phyloP scores from a whole-genome alignment of 2,329 filamentous ascomycete species.

The Kalmusia sp. region DNA sequence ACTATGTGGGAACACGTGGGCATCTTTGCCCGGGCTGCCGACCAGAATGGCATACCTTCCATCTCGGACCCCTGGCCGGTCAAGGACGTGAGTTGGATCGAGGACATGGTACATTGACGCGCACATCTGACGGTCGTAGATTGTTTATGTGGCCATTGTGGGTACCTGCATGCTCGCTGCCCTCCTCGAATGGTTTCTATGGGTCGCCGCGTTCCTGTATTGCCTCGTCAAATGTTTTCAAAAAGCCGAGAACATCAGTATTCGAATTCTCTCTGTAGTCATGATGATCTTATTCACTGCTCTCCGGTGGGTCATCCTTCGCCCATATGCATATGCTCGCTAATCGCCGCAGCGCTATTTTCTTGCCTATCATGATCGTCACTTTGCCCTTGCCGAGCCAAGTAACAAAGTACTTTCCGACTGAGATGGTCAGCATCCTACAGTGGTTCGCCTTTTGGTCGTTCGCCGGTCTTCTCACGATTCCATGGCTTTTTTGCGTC shows the following conservation, averaged over 20 bases:
- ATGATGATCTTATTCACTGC: slow-evolving; percentile 77
- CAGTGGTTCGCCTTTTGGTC: slow-evolving; percentile 98
- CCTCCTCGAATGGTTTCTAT: slow-evolving; percentile 90
- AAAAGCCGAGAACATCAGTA: slow-evolving; percentile 89
- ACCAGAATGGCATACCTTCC: slow-evolving; percentile 35
- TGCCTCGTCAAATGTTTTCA: slow-evolving; percentile 86
- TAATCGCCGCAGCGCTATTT: slow-evolving; percentile 69
- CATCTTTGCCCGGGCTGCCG: slow-evolving; percentile 34
- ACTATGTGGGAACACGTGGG: slow-evolving; percentile 36
- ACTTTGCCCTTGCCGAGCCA: slow-evolving; percentile 82
- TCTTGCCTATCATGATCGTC: slow-evolving; percentile 92
- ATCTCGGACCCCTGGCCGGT: slow-evolving; percentile 48
- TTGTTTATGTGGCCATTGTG: slow-evolving; percentile 83
- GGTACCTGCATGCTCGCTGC: slow-evolving; percentile 84
- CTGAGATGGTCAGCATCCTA: slow-evolving; percentile 70
- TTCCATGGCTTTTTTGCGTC: slow-evolving; percentile 93
- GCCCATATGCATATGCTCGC: neutral
- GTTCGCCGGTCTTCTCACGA: slow-evolving; percentile 81
- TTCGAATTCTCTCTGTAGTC: slow-evolving; percentile 76
- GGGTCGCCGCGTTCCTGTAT: slow-evolving; percentile 92
- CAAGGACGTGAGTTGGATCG: slow-evolving; percentile 48
- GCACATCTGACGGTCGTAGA: slow-evolving; percentile 59
- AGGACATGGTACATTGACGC: neutral
- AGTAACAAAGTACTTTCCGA: slow-evolving; percentile 76
- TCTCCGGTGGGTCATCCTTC: slow-evolving; percentile 66